These are phyloP conservation scores for Boletus sp. DNA, from an alignment of 768 basidiomycete species.

Conservation along the genomic window DNA sequence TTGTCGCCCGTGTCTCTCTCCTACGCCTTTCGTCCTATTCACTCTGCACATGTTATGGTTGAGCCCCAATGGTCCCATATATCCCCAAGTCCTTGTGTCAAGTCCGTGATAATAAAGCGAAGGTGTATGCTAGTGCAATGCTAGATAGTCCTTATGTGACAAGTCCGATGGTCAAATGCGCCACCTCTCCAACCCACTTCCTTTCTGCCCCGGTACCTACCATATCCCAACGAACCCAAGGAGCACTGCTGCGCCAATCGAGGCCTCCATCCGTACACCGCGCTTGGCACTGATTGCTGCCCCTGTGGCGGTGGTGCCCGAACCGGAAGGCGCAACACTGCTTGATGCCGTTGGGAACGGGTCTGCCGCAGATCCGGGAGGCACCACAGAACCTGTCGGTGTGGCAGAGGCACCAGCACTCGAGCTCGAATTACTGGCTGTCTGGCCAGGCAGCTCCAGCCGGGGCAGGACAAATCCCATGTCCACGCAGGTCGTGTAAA, in stretches of 20 bases:
- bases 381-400: not conserved
- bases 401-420: not conserved
- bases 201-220: not conserved
- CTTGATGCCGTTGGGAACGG: not conserved
- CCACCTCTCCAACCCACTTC: not conserved
- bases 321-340: not conserved
- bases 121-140: conserved; percentile 12
- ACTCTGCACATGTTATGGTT: not conserved
- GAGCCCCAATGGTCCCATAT: not conserved
- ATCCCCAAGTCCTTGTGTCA: not conserved
- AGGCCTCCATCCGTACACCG: not conserved
- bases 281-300: not conserved
- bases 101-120: conserved; percentile 6
- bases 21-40: no score
- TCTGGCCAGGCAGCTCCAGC: conserved; percentile 28
- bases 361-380: not conserved
- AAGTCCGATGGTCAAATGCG: not conserved
- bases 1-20: no score
- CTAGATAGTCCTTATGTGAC: conserved; percentile 9
- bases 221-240: conserved; percentile 11
- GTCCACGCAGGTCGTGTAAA: conserved; percentile 26
- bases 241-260: conserved; percentile 7
- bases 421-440: conserved; percentile 13
- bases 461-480: conserved; percentile 22
- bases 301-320: not conserved